Conservation (phyloP, 1,139 yeast species). For the Sugiyamaella sp. region DNA sequence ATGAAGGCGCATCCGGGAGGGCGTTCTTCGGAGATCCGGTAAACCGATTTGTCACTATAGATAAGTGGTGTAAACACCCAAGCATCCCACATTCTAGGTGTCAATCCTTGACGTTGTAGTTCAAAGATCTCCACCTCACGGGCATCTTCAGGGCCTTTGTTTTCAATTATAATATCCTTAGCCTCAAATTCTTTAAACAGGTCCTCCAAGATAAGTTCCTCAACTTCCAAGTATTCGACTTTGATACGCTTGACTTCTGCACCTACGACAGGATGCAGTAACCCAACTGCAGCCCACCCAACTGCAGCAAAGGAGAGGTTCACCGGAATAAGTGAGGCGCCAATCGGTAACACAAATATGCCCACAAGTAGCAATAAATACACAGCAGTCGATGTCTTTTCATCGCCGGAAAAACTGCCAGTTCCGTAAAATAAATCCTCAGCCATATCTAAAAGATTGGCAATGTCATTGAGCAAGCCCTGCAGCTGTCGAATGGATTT, state of each 20-base stretch:
- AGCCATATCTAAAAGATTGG: conserved; percentile 53
- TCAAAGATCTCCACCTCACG: conserved; percentile 71
- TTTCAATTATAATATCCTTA: conserved; percentile 65
- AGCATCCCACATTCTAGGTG: conserved; percentile 64
- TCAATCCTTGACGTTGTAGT: conserved; percentile 65
- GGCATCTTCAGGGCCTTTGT: conserved; percentile 56
- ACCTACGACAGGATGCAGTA: conserved; percentile 60
- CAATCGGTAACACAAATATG: conserved; percentile 49
- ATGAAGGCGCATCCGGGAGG: conserved; percentile 69
- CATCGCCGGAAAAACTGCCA: conserved; percentile 70
- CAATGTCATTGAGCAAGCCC: conserved; percentile 59
- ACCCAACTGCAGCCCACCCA: conserved; percentile 57
- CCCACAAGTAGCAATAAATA: conserved; percentile 52
- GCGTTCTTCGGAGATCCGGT: conserved; percentile 58
- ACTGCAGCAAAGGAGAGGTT: conserved; percentile 54
- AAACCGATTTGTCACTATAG: conserved; percentile 56
- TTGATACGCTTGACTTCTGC: conserved; percentile 34
- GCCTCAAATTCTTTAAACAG: conserved; percentile 46
- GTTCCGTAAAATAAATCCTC: conserved; percentile 63
- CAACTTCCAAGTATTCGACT: conserved; percentile 31
- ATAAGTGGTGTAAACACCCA: conserved; percentile 52
- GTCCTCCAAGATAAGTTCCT: conserved; percentile 31
- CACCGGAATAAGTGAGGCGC: conserved; percentile 74
- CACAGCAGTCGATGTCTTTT: conserved; percentile 60
- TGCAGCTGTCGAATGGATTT: conserved; percentile 65